Evolutionary conservation across 805 yeast genomes (phyloP).

Genomic region (Schizosaccharomyces osmophilus): DNA sequence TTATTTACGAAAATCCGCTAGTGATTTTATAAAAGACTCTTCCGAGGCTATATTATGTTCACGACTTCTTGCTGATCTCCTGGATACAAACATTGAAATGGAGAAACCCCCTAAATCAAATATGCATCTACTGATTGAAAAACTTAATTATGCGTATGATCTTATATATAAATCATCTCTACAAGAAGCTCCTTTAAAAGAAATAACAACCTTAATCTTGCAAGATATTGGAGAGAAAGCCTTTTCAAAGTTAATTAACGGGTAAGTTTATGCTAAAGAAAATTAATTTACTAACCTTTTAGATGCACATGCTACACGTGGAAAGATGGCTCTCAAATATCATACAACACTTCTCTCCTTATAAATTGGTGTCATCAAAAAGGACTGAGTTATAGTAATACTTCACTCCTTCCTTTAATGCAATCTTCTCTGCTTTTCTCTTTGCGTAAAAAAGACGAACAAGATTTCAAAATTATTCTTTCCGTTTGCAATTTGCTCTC

Average conservation of each 20-base stretch:
- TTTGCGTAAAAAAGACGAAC: neutral
- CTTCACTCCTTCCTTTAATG: neutral
- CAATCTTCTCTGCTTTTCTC: neutral
- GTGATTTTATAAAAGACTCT: neutral
- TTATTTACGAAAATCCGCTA: neutral
- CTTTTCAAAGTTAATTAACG: neutral
- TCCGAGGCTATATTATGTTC: neutral
- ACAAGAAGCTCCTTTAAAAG: neutral
- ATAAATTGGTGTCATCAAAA: neutral
- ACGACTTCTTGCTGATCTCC: neutral
- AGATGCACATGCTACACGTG: neutral
- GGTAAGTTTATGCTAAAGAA: neutral
- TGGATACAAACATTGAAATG: neutral
- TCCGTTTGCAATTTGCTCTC: neutral
- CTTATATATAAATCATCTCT: neutral
- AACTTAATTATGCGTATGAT: neutral
- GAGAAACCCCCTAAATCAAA: neutral
- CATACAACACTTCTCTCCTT: neutral
- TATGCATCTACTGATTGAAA: neutral
- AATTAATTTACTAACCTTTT: neutral
- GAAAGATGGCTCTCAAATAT: neutral
- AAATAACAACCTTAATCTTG: neutral
- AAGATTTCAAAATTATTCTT: neutral
- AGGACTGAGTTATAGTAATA: neutral
- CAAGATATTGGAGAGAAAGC: neutral